Evolutionary conservation across 169 alveolate species (phyloP), one percentile per base, ranked within the genome.

Genomic region (Plasmodium relictum): DNA sequence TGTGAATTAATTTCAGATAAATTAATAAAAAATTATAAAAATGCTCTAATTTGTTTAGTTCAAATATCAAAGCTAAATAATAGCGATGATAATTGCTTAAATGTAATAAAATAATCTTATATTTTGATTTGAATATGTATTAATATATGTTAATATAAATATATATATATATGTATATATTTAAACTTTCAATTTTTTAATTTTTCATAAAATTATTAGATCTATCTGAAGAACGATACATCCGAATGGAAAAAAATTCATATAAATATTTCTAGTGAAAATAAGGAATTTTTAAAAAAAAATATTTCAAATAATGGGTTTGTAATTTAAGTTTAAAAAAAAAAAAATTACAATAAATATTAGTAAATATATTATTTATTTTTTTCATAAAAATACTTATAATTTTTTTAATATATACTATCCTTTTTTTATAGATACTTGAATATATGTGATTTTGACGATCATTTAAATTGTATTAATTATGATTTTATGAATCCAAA

Each of bases 401-500:
- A 20, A 52, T 22, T 31, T 48, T 14, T 65, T 42, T 50, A 6
- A 12, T 66, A 0, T 56, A 18, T 14, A n/a, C 44, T 62, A 41
- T 31, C 9, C 22, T 16, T 12, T 59, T 39, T n/a, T 58, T 59
- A n/a, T 68, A 83, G 91, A 10, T 83, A 83, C 26, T 39, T 83
- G 22, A 66, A 83, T 45, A 69, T 83, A 37, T 73, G 56, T 72
- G 91, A 83, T 44, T 83, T 83, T 12, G 91, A 83, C 26, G 91
- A 83, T 24, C 91, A 83, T 56, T 50, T 83, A 45, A 83, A 83
- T 39, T 83, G 68, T 45, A 83, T 83, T 54, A 83, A 45, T 12
- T 71, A 45, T 26, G 91, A 83, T 56, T 83, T 83, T 69, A 83
- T 83, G 91, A 83, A 83, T 22, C 85, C 91, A 6, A 41, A 83